Percentiles rank a stretch among this genome's conserved stretches.
Evolutionary conservation across 192 early-diverging fungal genomes (phyloP).

Genomic region (Phycomyces nitens): DNA sequence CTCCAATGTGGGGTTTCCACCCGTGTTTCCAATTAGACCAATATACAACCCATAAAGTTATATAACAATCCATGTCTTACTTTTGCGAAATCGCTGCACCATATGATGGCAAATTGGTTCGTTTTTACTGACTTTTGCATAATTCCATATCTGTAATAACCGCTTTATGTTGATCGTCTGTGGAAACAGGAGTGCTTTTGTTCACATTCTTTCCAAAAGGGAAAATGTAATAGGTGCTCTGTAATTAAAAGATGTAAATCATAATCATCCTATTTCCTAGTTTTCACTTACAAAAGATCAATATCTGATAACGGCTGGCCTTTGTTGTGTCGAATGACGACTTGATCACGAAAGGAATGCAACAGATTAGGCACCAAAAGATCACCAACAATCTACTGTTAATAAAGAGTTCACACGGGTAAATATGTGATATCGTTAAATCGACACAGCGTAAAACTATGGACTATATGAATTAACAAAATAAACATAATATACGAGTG

Average conservation of each 20-base stretch:
- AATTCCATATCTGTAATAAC: not conserved
- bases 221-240: not conserved
- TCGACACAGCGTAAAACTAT: no score
- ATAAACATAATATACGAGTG: no score
- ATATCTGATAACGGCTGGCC: not conserved
- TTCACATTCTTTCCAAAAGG: not conserved
- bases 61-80: not conserved
- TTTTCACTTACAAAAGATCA: constrained; percentile 1
- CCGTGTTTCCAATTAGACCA: not conserved
- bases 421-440: no score
- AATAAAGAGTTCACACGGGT: no score
- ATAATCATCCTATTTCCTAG: not conserved
- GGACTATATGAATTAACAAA: no score
- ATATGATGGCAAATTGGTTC: not conserved
- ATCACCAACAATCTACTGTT: not conserved
- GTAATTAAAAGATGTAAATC: not conserved
- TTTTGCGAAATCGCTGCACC: not conserved
- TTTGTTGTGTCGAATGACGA: not conserved
- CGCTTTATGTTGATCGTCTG: not conserved
- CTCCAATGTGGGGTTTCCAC: not conserved
- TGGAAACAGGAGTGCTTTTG: not conserved
- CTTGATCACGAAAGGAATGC: not conserved
- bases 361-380: not conserved
- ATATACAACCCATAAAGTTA: no score
- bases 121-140: not conserved